Evolutionary conservation across 75 land plant species (phyloP), one percentile per base, ranked within the genome.

Genomic region (Adiantum capillusveneris): DNA sequence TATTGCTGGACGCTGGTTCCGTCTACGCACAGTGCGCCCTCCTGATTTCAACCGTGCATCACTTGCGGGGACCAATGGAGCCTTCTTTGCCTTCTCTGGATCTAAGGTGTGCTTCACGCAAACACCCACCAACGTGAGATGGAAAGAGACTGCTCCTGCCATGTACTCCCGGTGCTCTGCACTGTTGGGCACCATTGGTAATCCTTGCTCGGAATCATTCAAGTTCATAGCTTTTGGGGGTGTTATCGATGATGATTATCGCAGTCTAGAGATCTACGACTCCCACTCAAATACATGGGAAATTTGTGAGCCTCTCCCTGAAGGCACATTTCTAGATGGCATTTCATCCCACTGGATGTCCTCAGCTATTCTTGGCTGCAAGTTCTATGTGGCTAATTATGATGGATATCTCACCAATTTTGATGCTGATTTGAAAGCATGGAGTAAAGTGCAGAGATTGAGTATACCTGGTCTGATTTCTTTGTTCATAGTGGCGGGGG

Each of bases 181-280:
- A 17, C 64, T 86, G 13, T 71, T 86, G 25, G 79, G 73, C 9
- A 79, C 77, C 29, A 66, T 65, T 59, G 27, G 36, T 1, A 56
- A 25, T 0, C 27, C 14, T 0, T 12, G n/a, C 11, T 48, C 48
- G 0, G 26, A n/a, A 0, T 42, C 42, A 14, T 36, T 45, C 19
- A 56, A 41, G 43, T 74, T 83, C 45, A 66, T 83, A n/a, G 83
- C 78, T 2, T 84, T 78, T 6, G 90, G 84, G 3, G 86, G 86
- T 6, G 81, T 66, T 11, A 61, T 53, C 11, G 70, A 67, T 67
- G 70, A 52, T 2, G 85, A 71, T 45, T 79, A 75, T 44, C 45
- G 79, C 1, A 48, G 77, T 0, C 81, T 75, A 18, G 86, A 87
- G 66, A 67, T 87, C 54, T 84, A 80, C 49, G 79, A 83, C 42